Evolutionary conservation across 31 red algal genomes (phyloP), one percentile per base, ranked within the genome.

Genomic region (Endocladia muricata): DNA sequence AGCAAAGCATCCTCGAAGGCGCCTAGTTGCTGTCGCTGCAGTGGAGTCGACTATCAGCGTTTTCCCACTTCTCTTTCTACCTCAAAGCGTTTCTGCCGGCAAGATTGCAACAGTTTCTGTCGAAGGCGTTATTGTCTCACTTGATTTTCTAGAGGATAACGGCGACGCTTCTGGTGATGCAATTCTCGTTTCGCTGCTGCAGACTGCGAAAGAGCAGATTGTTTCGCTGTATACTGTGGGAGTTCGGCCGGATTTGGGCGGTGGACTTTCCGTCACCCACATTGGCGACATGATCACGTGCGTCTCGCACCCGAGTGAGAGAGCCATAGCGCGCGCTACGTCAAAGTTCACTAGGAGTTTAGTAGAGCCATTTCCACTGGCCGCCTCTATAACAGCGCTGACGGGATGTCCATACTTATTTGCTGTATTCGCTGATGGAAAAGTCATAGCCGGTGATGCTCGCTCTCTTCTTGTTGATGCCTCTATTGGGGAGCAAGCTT

Each of bases 81-180:
- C 87, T 15, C 70, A 83, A 60, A 31, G 59, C 61, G 72, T 83
- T 61, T 73, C 70, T 54, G 87, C 78, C 28, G 87, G 87, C 61
- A 82, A 83, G 48, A 70, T 77, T 36, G 61, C 72, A 61, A 41
- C 70, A n/a, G 64, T 77, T 29, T 51, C 38, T 19, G 70, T 91
- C 7, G 55, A 67, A 26, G 87, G 87, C 58, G 70, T 55, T 30
- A 51, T 82, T 47, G 49, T 91, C 28, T 77, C 78, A 29, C 52
- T 91, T 56, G 78, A 76, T 32, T 91, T 91, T 55, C 60, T 82
- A 8, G 78, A 83, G 44, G 87, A 91, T 65, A 78, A 91, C 39
- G 84, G 70, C 28, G 63, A 48, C 31, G 72, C 64, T 21, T 51
- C 64, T 1, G 68, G 47, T 17, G 85, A 80, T 35, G 87, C 78